Conservation (phyloP, 164 flowering plant species). For the Malania oleifera region DNA sequence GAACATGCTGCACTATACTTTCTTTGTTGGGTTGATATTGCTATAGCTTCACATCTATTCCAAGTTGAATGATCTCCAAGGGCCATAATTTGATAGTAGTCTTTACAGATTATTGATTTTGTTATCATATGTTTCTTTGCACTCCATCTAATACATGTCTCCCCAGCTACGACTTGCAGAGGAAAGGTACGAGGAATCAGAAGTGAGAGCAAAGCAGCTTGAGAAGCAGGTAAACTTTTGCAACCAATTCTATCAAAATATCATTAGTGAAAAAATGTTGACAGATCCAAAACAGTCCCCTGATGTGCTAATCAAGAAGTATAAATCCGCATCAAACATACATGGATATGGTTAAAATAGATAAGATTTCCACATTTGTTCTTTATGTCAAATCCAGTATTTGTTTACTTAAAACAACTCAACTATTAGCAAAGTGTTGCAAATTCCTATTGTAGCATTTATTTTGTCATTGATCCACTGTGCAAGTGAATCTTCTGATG, state of each 20-base stretch:
- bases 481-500: too few relatives aligned
- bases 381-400: too few relatives aligned
- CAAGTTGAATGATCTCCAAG: neutral
- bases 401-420: too few relatives aligned
- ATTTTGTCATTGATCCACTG: too few relatives aligned
- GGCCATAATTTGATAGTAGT: too few relatives aligned
- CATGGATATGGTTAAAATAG: too few relatives aligned
- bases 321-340: too few relatives aligned
- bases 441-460: too few relatives aligned
- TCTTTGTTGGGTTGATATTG: neutral
- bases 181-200: conserved; percentile 80
- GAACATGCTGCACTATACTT: conserved; percentile 2
- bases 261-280: neutral
- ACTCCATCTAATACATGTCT: conserved; percentile 23
- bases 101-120: neutral
- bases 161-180: conserved; percentile 81
- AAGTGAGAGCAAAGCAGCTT: conserved; percentile 71
- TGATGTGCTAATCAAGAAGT: too few relatives aligned
- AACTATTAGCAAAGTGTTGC: too few relatives aligned
- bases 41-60: conserved; percentile 1
- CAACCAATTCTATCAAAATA: neutral
- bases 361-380: too few relatives aligned
- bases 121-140: conserved; percentile 8
- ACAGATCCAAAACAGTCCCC: neutral
- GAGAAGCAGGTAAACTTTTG: conserved; percentile 61